Conservation (phyloP, 345 rosid species). For the Noccaea caerulescens region DNA sequence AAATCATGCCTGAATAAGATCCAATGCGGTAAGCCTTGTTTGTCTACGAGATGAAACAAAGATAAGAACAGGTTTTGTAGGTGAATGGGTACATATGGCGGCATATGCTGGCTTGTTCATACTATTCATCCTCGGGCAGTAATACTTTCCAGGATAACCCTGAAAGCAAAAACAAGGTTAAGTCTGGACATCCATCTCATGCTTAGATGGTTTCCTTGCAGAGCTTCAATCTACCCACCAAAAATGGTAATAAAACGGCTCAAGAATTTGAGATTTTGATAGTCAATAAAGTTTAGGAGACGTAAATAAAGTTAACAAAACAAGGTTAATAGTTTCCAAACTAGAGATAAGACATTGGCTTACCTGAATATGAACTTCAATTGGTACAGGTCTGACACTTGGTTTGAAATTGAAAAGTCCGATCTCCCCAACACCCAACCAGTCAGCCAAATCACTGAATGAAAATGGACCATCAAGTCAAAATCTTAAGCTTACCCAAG, state of each 20-base stretch:
- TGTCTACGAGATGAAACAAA: conserved; percentile 98
- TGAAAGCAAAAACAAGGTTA: conserved; percentile 45
- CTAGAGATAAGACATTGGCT: conserved; percentile 46
- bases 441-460: conserved; percentile 91
- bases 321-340: too few species aligned
- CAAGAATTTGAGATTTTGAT: not conserved
- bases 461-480: conserved; percentile 31
- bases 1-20: conserved; percentile 83
- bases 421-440: conserved; percentile 92
- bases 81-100: conserved; percentile 96
- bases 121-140: conserved; percentile 95
- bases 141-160: conserved; percentile 98
- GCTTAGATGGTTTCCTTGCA: conserved; percentile 19
- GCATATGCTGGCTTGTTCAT: conserved; percentile 99
- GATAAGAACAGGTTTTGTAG: conserved; percentile 92
- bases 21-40: conserved; percentile 96
- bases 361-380: conserved; percentile 98
- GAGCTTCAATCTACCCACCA: conserved; percentile 19
- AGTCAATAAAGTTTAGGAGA: conserved; percentile 14
- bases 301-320: not conserved
- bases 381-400: conserved; percentile 98
- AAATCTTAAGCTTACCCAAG: conserved; percentile 16
- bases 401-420: conserved; percentile 99
- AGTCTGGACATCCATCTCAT: conserved; percentile 12
- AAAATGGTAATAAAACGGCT: conserved; percentile 17